Evolutionary conservation across 371 early-diverging fungal species (phyloP), one percentile per base, ranked within the genome.

Genomic region (Apophysomyces ossiformis): DNA sequence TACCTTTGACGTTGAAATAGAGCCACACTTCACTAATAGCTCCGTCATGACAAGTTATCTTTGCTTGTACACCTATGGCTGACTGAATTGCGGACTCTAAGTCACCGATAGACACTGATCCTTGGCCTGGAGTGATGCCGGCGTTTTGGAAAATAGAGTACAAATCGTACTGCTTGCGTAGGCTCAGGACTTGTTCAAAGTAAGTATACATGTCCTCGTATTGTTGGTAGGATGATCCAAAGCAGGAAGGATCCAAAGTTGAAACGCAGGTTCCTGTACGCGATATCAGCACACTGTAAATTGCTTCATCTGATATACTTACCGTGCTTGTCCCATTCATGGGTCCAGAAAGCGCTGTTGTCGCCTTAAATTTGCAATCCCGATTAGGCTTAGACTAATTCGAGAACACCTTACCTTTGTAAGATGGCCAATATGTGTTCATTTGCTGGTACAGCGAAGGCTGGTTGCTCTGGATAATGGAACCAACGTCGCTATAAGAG

Each of bases 241-340:
- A 82, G 80, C 93, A 93, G 6, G 59, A 37, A 16, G 92, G 91
- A 11, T 81, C 85, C 59, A 90, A 65, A 4, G 85, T 88, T 0
- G 87, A 81, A 11, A 90, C 81, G 71, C 93, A 93, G 21, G 91
- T 92, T 21, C 75, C 75, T 71, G n/a, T 9, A 43, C 13, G 39
- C 7, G 16, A 37, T 21, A 46, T 46, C 35, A 44, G 44, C 9
- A 37, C 35, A 37, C 37, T 21, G 0, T 13, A 45, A 41, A 39
- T 16, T 38, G 21, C 1, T 26, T 26, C 18, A 15, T 6, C 21
- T 3, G 36, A 37, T 26, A 47, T 38, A 64, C 63, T 59, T 75
- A 54, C 92, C 93, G 75, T 93, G 93, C 82, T 93, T 93, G 73
- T 76, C 79, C 90, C 91, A 93, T 68, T 93, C 92, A 70, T 93